phyloP scores from a whole-genome alignment of 2,329 filamentous ascomycete genomes.

The Neonectria faginata region DNA sequence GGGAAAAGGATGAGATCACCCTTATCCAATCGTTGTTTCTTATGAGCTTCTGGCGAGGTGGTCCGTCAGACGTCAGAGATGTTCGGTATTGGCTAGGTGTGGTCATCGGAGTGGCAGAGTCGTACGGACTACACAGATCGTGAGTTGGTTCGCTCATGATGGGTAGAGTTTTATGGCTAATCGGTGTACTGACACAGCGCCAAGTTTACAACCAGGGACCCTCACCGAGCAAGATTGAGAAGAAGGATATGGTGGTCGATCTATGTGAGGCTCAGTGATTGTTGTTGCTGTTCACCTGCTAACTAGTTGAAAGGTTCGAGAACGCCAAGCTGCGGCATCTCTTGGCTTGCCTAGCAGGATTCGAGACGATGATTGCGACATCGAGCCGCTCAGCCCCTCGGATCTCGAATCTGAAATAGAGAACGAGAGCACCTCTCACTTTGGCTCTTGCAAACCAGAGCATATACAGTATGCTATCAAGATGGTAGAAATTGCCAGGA shows the following conservation, averaged over 20 bases:
- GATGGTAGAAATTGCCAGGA: conserved; percentile 52
- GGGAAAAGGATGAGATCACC: conserved; percentile 62
- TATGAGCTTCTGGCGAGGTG: conserved; percentile 67
- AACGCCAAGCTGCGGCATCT: conserved; percentile 53
- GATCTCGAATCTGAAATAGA: conserved; percentile 50
- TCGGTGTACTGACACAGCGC: conserved; percentile 28
- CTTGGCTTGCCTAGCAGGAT: conserved; percentile 53
- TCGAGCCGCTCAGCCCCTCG: conserved; percentile 48
- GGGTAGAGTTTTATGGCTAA: neutral
- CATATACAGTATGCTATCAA: conserved; percentile 53
- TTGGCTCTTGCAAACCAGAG: conserved; percentile 49
- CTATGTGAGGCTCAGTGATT: conserved; percentile 54
- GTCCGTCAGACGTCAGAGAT: conserved; percentile 61
- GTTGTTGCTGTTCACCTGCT: neutral
- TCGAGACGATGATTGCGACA: conserved; percentile 54
- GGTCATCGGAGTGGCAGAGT: conserved; percentile 64
- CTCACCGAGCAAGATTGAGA: conserved; percentile 50
- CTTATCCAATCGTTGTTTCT: conserved; percentile 65
- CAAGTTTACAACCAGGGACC: conserved; percentile 45
- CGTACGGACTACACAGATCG: conserved; percentile 58
- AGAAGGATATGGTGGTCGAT: conserved; percentile 67
- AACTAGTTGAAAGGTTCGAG: conserved; percentile 46
- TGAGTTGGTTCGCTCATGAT: conserved; percentile 28
- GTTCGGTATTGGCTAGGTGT: conserved; percentile 63
- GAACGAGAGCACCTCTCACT: conserved; percentile 36